Base-by-base conservation (phyloP, 192 early-diverging fungal genomes). In the Piromyces sp. region DNA sequence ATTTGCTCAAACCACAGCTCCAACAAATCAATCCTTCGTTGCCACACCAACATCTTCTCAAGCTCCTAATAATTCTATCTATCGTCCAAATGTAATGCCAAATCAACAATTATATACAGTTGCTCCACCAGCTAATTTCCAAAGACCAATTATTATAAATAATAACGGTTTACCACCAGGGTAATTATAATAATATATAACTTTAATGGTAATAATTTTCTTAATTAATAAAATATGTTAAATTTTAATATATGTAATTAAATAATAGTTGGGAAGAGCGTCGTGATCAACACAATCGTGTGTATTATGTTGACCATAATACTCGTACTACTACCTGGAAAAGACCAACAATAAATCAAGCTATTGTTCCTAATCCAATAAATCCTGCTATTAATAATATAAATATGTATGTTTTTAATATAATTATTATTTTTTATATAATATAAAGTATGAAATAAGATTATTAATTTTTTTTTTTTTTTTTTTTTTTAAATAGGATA, bases 281-380 rank as follows among this genome's bases (percentile, higher is more conserved):
- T 80, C 90, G 93, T 30, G 97, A 99, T 90, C 93, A 96, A 84
- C 84, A 96, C 79, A 95, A 96, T 14, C 92, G 97, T 5, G 93
- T 94, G 11, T 99, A 99, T 90, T 99, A 96, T 87, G 96, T 99
- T 29, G 96, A 99, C 87, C 97, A 99, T 86, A 98, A 95, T 86
- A 93, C 91, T n/a, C 91, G 96, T 38, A 93, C 93, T 19, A 99
- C 97, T 13, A 98, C 97, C 19, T 99, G 97, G 97, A 92, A 91
- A 81, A 87, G 89, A 30, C 89, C 90, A 81, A 83, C 82, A 88
- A 87, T 17, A 38, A 81, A 6, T 17, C 19, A 40, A 2, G 19
- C 30, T 81, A 30, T 29, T 79, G 19, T 51, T 51, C 15, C 42
- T 9, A 30, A 42, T n/a, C 51, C 58, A 79, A 22, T 40, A 79